Conservation (phyloP, 768 basidiomycete genomes). For the Tephrocybe rancida region DNA sequence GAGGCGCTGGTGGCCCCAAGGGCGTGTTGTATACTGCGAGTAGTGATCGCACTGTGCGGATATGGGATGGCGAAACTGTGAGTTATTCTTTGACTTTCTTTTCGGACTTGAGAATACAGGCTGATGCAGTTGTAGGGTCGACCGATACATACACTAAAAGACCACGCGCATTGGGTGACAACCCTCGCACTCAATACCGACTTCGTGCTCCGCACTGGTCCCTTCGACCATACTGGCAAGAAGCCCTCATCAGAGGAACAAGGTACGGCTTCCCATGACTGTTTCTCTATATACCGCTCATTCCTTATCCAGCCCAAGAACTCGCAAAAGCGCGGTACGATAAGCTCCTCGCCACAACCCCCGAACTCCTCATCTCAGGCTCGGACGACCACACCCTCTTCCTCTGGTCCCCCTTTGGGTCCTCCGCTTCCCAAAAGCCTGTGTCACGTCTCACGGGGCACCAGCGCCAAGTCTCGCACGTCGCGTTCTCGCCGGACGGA, state of each 20-base stretch:
- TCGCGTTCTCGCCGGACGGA: conserved; percentile 94
- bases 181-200: conserved; percentile 95
- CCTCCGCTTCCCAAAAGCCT: conserved; percentile 42
- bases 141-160: conserved; percentile 82
- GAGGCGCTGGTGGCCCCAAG: conserved; percentile 70
- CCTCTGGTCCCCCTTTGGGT: conserved; percentile 86
- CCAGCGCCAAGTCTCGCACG: conserved; percentile 92
- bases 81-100: conserved; percentile 20
- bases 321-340: conserved; percentile 82
- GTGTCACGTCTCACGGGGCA: conserved; percentile 86
- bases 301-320: conserved; percentile 59
- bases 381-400: conserved; percentile 98
- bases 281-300: not conserved
- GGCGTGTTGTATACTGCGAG: conserved; percentile 94
- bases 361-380: conserved; percentile 91
- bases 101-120: not conserved
- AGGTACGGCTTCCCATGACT: conserved; percentile 49
- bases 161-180: conserved; percentile 99
- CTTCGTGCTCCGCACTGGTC: conserved; percentile 92
- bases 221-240: conserved; percentile 88
- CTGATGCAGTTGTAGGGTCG: conserved; percentile 59
- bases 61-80: conserved; percentile 88
- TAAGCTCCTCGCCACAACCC: conserved; percentile 57
- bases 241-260: conserved; percentile 80
- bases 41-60: conserved; percentile 90